Percentiles rank a stretch among this genome's conserved stretches.
Evolutionary conservation across 306 rosid genomes (phyloP).

Genomic region (Trifolium pratense): DNA sequence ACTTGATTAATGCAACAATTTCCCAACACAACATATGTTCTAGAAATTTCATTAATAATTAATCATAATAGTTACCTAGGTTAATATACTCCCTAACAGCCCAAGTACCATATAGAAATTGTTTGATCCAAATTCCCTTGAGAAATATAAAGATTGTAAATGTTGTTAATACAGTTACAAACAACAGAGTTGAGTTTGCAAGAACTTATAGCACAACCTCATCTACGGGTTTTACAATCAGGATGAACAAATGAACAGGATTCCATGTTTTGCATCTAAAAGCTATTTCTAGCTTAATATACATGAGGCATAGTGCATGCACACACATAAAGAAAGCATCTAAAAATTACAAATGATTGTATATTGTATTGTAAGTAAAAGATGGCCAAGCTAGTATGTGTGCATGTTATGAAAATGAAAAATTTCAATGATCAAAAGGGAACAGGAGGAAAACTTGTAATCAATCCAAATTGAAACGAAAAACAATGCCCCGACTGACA

Average conservation of each 20-base stretch:
- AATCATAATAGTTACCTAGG: conserved; percentile 10
- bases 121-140: conserved; percentile 32
- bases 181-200: conserved; percentile 20
- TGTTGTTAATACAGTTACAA: conserved; percentile 7
- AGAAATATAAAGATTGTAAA: conserved; percentile 15
- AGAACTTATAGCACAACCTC: conserved; percentile 23
- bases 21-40: conserved; percentile 1
- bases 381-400: conserved; percentile 8
- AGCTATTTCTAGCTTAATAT: background rate
- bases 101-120: conserved; percentile 35
- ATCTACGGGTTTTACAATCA: conserved; percentile 6
- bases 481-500: background rate
- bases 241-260: background rate
- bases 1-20: conserved; percentile 12
- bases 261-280: background rate
- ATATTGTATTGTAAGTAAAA: background rate
- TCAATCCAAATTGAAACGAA: background rate
- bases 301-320: background rate
- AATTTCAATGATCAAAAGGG: conserved; percentile 13
- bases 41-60: conserved; percentile 31
- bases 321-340: background rate
- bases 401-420: conserved; percentile 20
- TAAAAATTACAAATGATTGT: conserved; percentile 6
- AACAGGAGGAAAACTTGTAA: background rate
- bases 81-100: conserved; percentile 27